Evolutionary conservation across 2,329 filamentous ascomycete genomes (phyloP).

Genomic region (Aspergillus japonicus): DNA sequence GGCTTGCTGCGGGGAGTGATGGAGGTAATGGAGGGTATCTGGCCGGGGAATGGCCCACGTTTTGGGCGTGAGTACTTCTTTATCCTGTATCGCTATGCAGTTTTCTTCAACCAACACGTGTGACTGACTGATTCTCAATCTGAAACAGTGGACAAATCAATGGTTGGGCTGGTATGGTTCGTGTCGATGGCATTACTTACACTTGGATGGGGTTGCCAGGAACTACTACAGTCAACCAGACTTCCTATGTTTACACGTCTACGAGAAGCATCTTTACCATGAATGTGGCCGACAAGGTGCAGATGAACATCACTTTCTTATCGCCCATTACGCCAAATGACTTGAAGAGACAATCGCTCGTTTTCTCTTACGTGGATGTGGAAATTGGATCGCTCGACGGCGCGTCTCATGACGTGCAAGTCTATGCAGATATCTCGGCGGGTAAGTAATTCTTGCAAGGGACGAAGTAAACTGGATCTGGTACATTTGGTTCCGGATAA

Average conservation of each 20-base stretch:
- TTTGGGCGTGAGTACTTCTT: slow-evolving; percentile 62
- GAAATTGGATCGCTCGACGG: slow-evolving; percentile 64
- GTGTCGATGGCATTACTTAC: slow-evolving; percentile 63
- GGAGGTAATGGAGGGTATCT: slow-evolving; percentile 65
- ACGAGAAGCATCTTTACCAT: slow-evolving; percentile 70
- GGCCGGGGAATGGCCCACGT: slow-evolving; percentile 66
- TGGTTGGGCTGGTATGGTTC: slow-evolving; percentile 68
- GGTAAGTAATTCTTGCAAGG: slow-evolving; percentile 45
- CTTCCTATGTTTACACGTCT: slow-evolving; percentile 67
- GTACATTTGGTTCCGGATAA: background rate
- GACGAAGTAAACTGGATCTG: background rate
- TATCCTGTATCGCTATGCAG: background rate
- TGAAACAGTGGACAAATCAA: slow-evolving; percentile 52
- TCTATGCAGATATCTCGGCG: slow-evolving; percentile 72
- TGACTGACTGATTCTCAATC: slow-evolving; percentile 14
- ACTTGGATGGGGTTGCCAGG: slow-evolving; percentile 66
- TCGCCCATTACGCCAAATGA: slow-evolving; percentile 69
- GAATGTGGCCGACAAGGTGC: slow-evolving; percentile 60
- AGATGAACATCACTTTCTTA: slow-evolving; percentile 67
- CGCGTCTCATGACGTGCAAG: slow-evolving; percentile 60
- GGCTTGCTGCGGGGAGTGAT: slow-evolving; percentile 62
- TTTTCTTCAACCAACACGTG: background rate
- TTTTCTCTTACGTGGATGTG: slow-evolving; percentile 69
- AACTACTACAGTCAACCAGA: slow-evolving; percentile 54
- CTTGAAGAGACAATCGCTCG: slow-evolving; percentile 64